Evolutionary conservation across 768 basidiomycete genomes (phyloP).

Genomic region (Obba rivulosa): DNA sequence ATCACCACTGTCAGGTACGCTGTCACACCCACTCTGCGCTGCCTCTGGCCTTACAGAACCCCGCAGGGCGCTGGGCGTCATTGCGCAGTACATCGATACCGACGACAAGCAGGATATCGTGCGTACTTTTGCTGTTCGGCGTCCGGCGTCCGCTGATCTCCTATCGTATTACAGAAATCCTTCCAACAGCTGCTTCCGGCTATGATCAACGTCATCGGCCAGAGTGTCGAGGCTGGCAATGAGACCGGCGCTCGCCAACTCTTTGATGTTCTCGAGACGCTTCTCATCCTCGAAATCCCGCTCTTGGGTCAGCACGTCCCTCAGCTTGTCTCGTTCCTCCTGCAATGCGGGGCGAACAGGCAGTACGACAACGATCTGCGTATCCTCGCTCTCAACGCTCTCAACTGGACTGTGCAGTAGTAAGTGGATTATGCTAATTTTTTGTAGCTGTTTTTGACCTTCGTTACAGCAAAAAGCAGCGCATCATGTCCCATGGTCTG

Average conservation of each 20-base stretch:
- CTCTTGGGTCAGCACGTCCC: conserved; percentile 84
- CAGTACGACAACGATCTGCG: conserved; percentile 74
- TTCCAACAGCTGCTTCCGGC: conserved; percentile 84
- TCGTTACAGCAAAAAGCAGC: conserved; percentile 82
- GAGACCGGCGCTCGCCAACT: conserved; percentile 81
- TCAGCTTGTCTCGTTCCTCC: conserved; percentile 83
- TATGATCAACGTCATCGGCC: conserved; percentile 86
- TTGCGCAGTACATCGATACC: conserved; percentile 87
- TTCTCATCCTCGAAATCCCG: conserved; percentile 95
- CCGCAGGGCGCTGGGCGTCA: conserved; percentile 75
- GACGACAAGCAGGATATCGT: conserved; percentile 88
- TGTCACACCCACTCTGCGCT: background rate
- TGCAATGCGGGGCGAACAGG: conserved; percentile 76
- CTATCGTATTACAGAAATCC: conserved; percentile 47
- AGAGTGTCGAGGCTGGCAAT: conserved; percentile 73
- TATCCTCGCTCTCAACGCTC: conserved; percentile 84
- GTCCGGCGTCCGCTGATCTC: background rate
- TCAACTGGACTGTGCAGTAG: conserved; percentile 98
- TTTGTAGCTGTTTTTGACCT: background rate
- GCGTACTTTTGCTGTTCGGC: conserved; percentile 24
- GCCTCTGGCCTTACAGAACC: background rate
- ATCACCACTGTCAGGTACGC: conserved; percentile 80
- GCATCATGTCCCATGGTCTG: conserved; percentile 81
- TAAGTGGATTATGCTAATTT: conserved; percentile 28
- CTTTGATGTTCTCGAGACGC: conserved; percentile 94